Evolutionary conservation across 2,329 filamentous ascomycete genomes (phyloP).

Genomic region (Akanthomyces dipterigenus): DNA sequence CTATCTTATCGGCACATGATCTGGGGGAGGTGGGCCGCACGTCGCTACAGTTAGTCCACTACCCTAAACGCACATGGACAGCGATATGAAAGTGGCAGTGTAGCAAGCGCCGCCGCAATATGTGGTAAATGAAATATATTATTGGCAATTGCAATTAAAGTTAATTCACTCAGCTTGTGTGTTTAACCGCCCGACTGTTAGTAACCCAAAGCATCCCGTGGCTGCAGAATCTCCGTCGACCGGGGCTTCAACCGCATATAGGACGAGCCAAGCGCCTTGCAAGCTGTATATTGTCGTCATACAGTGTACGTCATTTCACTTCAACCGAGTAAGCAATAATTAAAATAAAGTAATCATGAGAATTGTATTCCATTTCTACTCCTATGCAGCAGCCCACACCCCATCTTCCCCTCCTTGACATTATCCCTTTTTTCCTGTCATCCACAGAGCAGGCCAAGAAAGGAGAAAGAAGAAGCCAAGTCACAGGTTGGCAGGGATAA

Average conservation of each 20-base stretch:
- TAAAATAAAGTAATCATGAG: not conserved
- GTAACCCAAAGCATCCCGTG: not conserved
- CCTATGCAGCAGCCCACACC: slow-evolving; percentile 7
- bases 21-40: not conserved
- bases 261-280: not conserved
- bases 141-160: not conserved
- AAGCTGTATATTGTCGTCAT: not conserved
- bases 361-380: slow-evolving; percentile 11
- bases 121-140: not conserved
- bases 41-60: not conserved
- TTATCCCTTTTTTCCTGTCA: slow-evolving; percentile 1
- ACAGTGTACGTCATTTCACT: not conserved
- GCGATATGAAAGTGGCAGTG: not conserved
- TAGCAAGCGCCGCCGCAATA: not conserved
- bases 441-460: not conserved
- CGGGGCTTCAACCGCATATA: not conserved
- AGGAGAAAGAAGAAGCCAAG: not conserved
- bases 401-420: not conserved
- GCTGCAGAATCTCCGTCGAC: not conserved
- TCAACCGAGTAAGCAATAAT: too few species aligned
- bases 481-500: slow-evolving; percentile 5
- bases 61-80: not conserved
- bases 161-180: too few species aligned
- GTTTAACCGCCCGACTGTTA: too few species aligned
- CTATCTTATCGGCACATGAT: slow-evolving; percentile 14